phyloP scores from a whole-genome alignment of 306 rosid species.

The Lathyrus oleraceus region DNA sequence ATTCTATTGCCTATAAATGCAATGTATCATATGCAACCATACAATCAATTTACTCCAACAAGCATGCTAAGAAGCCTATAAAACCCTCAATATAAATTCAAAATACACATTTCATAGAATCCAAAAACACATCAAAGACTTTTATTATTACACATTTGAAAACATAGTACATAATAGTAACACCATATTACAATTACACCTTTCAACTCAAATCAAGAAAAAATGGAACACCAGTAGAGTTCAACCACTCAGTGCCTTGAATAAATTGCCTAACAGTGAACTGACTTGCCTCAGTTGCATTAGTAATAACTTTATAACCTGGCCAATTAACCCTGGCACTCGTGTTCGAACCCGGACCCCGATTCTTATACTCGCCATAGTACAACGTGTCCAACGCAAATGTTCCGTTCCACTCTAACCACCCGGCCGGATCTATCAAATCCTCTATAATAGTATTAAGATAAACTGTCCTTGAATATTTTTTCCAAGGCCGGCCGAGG shows the following conservation, averaged over 20 bases:
- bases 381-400: constrained; percentile 71
- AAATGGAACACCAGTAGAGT: constrained; percentile 56
- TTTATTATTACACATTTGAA: background rate
- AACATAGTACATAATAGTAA: background rate
- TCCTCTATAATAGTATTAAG: constrained; percentile 56
- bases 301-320: constrained; percentile 70
- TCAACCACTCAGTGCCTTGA: constrained; percentile 68
- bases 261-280: constrained; percentile 64
- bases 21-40: background rate
- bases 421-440: constrained; percentile 60
- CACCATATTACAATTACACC: background rate
- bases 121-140: background rate
- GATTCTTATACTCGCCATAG: constrained; percentile 73
- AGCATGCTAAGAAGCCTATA: background rate
- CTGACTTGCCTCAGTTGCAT: constrained; percentile 55
- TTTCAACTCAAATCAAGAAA: constrained; percentile 47
- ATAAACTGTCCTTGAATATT: constrained; percentile 67
- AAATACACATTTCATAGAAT: background rate
- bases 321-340: constrained; percentile 70
- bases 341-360: constrained; percentile 71
- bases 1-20: background rate
- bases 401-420: constrained; percentile 80
- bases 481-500: constrained; percentile 88
- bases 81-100: background rate
- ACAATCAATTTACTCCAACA: background rate